A percentile compares a stretch with the other conserved stretches of the same genome.
Conservation (phyloP, 2,329 filamentous ascomycete genomes). For the Diplodia intermedia region DNA sequence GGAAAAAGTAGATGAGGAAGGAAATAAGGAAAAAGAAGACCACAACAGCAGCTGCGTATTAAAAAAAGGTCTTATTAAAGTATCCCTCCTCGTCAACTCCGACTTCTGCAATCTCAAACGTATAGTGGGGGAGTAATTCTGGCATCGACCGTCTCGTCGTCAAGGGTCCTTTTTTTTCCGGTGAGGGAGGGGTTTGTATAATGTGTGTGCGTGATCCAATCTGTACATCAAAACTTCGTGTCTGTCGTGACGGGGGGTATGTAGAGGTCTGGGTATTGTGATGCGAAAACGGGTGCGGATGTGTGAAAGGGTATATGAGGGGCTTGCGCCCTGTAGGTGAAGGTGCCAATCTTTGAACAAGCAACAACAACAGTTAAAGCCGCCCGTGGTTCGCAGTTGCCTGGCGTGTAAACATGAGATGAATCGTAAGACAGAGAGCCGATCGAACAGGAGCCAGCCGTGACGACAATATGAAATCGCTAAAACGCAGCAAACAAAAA, state of each 20-base stretch:
- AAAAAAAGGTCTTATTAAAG: constrained; percentile 15
- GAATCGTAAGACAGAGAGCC: not conserved
- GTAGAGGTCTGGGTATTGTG: not conserved
- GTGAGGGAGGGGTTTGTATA: not conserved
- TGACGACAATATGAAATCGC: constrained; percentile 2
- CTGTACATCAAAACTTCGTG: constrained; percentile 25
- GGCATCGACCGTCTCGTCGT: constrained; percentile 21
- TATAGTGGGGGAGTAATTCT: not conserved
- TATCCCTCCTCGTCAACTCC: not conserved
- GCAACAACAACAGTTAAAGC: constrained; percentile 9
- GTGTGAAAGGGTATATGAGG: not conserved
- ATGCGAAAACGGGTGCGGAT: not conserved
- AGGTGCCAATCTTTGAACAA: constrained; percentile 20
- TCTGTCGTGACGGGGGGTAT: constrained; percentile 23
- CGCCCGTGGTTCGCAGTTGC: constrained; percentile 11
- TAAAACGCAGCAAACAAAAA: constrained; percentile 24
- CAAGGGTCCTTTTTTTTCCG: not conserved
- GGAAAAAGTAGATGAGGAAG: not conserved
- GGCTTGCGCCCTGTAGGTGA: constrained; percentile 16
- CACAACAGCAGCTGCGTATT: not conserved
- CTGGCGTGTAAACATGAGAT: constrained; percentile 5
- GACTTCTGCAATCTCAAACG: not conserved
- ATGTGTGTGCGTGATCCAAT: constrained; percentile 8
- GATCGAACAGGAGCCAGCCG: not conserved
- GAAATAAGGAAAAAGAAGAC: not conserved